A percentile compares a stretch with the other conserved stretches of the same genome.
phyloP scores from a whole-genome alignment of 805 yeast species.

The Candida broadrunensis region DNA sequence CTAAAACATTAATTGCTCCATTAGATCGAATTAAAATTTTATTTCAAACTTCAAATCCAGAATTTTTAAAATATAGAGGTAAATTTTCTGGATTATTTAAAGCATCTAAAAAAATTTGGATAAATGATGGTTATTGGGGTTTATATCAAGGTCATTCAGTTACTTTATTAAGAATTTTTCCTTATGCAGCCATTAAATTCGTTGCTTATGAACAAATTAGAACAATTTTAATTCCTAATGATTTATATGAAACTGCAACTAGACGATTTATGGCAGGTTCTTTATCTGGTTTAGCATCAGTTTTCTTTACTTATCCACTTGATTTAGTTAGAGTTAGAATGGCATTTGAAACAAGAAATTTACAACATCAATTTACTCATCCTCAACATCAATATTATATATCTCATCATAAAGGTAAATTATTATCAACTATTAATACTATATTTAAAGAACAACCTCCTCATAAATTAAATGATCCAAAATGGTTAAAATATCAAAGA shows the following conservation, averaged over 20 bases:
- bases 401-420: constrained; percentile 26
- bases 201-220: constrained; percentile 95
- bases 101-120: constrained; percentile 69
- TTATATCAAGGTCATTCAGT: constrained; percentile 95
- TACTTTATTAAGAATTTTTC: constrained; percentile 85
- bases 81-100: constrained; percentile 69
- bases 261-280: constrained; percentile 88
- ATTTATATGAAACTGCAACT: constrained; percentile 70
- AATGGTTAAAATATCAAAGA: constrained; percentile 35
- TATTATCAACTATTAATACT: constrained; percentile 26
- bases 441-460: constrained; percentile 39
- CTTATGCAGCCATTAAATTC: constrained; percentile 95
- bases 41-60: constrained; percentile 94
- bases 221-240: constrained; percentile 70
- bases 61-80: constrained; percentile 76
- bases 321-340: constrained; percentile 87
- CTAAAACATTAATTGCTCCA: constrained; percentile 93
- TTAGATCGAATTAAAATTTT: constrained; percentile 91
- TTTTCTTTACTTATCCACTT: constrained; percentile 85
- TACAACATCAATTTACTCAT: constrained; percentile 19
- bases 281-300: constrained; percentile 82
- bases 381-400: constrained; percentile 22
- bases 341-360: constrained; percentile 75
- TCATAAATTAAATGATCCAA: constrained; percentile 28
- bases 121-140: constrained; percentile 71